phyloP scores from a whole-genome alignment of 2,329 filamentous ascomycete species.

The Capronia epimyces region DNA sequence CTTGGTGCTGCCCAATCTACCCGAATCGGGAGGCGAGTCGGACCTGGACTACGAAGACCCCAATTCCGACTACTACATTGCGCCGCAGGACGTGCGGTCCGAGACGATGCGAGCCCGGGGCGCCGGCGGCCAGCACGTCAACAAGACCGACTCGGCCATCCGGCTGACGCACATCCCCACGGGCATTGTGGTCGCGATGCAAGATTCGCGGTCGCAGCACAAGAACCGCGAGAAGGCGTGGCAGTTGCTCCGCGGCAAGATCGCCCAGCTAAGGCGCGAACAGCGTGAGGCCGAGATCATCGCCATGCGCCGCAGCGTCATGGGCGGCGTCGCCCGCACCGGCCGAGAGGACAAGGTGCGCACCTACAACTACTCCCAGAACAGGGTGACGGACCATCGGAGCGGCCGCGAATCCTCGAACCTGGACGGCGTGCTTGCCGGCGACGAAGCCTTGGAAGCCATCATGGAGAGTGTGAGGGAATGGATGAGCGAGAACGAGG shows the following conservation, averaged over 20 bases:
- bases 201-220: constrained; percentile 85
- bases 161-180: constrained; percentile 87
- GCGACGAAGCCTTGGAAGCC: constrained; percentile 64
- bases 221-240: constrained; percentile 85
- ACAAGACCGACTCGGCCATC: constrained; percentile 95
- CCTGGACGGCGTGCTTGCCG: constrained; percentile 71
- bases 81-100: constrained; percentile 71
- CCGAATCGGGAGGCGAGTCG: constrained; percentile 47
- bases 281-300: constrained; percentile 75
- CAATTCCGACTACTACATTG: constrained; percentile 83
- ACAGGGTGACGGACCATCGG: constrained; percentile 83
- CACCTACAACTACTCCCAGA: constrained; percentile 77
- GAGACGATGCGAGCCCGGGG: constrained; percentile 91
- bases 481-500: constrained; percentile 71
- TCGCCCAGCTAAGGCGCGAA: constrained; percentile 75
- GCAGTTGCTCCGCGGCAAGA: constrained; percentile 71
- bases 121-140: constrained; percentile 95
- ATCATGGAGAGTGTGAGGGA: constrained; percentile 71
- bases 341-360: constrained; percentile 89
- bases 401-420: constrained; percentile 75
- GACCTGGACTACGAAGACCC: constrained; percentile 70
- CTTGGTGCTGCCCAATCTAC: constrained; percentile 82
- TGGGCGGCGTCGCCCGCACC: constrained; percentile 70
- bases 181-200: constrained; percentile 80
- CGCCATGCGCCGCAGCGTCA: constrained; percentile 67